Evolutionary conservation across 1,139 yeast species (phyloP), one percentile per base, ranked within the genome.

Genomic region (Eremothecium coryli): DNA sequence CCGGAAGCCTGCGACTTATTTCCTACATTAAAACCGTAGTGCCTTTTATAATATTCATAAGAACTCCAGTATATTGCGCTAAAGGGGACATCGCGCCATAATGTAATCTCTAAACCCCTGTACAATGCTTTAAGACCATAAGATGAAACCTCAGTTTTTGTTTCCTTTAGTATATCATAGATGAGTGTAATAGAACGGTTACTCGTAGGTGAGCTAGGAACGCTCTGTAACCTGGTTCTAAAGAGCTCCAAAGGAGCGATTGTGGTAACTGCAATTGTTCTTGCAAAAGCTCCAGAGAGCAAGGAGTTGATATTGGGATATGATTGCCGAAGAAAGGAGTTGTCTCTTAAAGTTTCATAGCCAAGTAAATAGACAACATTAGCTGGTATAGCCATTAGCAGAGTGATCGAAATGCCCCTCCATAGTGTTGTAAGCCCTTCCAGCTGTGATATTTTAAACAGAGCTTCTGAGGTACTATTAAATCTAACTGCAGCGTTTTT

Each of bases 1-100:
- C 53, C 52, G 12, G 44, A 42, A 25, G 18, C 12, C 18, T 17
- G 20, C 29, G 14, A 11, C 16, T 25, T 9, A 16, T 4, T 15
- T 5, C 16, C 4, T 5, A 28, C 25, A 13, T 36, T 18, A 1
- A 31, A 13, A 34, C 52, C 39, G 16, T 52, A 35, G 9, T 36
- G 40, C 16, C 42, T 44, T 41, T 61, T 65, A 33, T 53, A 58
- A 39, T 65, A 57, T 52, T 84, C 95, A 54, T 84, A 84, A 5
- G 84, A 72, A 4, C 86, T 73, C 99, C 99, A 90, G 58, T 90
- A 90, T 3, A 90, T 76, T 1, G 94, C 96, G 38, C 93, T 81
- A 56, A 90, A 90, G 2, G 99, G 99, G 0, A 88, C 97, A 55
- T 90, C 99, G 58, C 99, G 68, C 95, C 95, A 88, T 16, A 90